Percentiles rank a stretch among this genome's conserved stretches.
Conservation (phyloP, 2,329 filamentous ascomycete genomes). For the Raffaelea arxii region DNA sequence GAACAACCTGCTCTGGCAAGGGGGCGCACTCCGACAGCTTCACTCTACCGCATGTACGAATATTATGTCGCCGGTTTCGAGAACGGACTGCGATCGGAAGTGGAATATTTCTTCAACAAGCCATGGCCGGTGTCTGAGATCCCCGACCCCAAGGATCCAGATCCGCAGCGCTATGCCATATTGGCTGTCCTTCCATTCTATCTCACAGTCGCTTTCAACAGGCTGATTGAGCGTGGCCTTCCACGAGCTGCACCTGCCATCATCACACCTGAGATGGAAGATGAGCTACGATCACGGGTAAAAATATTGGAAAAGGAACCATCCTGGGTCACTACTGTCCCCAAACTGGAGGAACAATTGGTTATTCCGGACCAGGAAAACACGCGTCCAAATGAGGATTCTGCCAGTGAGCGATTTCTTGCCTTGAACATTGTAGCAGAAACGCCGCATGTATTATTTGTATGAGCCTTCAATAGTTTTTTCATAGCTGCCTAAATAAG, state of each 20-base stretch:
- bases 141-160: constrained; percentile 1
- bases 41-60: not conserved
- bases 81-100: not conserved
- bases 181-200: constrained; percentile 1
- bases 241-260: not conserved
- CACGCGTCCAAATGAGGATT: not conserved
- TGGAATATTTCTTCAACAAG: not conserved
- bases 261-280: not conserved
- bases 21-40: not conserved
- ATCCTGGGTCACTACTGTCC: not conserved
- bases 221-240: not conserved
- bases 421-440: not conserved
- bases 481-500: too few relatives aligned
- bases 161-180: constrained; percentile 2
- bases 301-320: constrained; percentile 1
- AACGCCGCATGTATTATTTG: constrained; percentile 1
- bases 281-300: not conserved
- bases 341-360: not conserved
- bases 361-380: not conserved
- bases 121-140: constrained; percentile 1
- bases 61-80: not conserved
- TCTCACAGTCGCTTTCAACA: constrained; percentile 1
- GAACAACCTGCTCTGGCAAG: not conserved
- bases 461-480: too few relatives aligned
- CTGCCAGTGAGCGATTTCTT: not conserved